Percentiles rank a stretch among this genome's conserved stretches.
Conservation (phyloP, 2,329 filamentous ascomycete species). For the Capronia americana region DNA sequence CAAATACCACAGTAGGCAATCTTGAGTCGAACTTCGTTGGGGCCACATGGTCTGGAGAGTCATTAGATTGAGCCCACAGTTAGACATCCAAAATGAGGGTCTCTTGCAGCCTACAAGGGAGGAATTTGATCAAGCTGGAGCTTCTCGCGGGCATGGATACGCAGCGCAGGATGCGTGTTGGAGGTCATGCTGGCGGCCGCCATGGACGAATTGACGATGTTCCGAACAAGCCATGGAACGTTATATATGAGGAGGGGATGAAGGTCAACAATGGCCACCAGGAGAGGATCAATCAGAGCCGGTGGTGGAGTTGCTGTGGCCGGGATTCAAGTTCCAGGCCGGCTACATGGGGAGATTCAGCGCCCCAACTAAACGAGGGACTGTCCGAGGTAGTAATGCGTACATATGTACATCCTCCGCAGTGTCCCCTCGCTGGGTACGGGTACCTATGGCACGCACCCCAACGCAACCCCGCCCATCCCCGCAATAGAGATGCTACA, state of each 20-base stretch:
- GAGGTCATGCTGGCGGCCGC: slow-evolving; percentile 17
- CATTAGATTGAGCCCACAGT: slow-evolving; percentile 5
- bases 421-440: too few species aligned
- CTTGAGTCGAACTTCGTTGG: slow-evolving; percentile 30
- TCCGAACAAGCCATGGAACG: slow-evolving; percentile 9
- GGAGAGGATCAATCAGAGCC: too few species aligned
- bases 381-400: too few species aligned
- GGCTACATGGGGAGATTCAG: too few species aligned
- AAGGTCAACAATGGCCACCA: background rate
- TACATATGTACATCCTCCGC: too few species aligned
- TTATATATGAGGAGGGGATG: slow-evolving; percentile 5
- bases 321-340: slow-evolving; percentile 16
- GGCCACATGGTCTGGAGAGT: slow-evolving; percentile 13
- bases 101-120: slow-evolving; percentile 7
- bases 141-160: slow-evolving; percentile 14
- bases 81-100: slow-evolving; percentile 6
- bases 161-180: slow-evolving; percentile 13
- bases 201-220: slow-evolving; percentile 6
- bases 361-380: too few species aligned
- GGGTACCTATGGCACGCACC: too few species aligned
- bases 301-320: slow-evolving; percentile 2
- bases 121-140: slow-evolving; percentile 11
- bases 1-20: slow-evolving; percentile 40
- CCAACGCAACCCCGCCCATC: too few species aligned
- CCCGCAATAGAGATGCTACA: too few species aligned